Evolutionary conservation across 441 rosid genomes (phyloP), one percentile per base, ranked within the genome.

Genomic region (Bocquillonia castaneifolia): DNA sequence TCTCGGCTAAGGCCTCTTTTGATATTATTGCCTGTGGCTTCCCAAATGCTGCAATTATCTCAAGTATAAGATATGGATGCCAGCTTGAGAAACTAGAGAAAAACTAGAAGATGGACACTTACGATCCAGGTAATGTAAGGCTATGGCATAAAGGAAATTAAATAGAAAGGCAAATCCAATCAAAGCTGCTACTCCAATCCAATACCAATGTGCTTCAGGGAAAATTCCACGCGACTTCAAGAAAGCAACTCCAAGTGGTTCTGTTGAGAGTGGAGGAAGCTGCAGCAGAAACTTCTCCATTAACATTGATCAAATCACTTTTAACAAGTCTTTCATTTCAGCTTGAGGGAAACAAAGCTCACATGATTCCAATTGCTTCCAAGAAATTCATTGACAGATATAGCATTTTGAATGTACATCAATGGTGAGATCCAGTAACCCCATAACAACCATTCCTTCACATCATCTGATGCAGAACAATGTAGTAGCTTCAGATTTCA

Each of bases 161-260:
- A 86, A 88, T 6, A 90, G 70, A 69, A 86, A 60, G 42, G 77
- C 67, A 67, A 71, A 86, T 72, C 91, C 97, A 22, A 82, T 79
- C 75, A 74, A 65, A 68, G 91, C 92, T 51, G 87, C 93, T 25
- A 80, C 73, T 72, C 89, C 97, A 39, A 90, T 83, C 98, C 98
- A 92, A 74, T 92, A 92, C 96, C 97, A 90, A 72, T 72, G 72
- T 52, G 96, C 88, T 64, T 86, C 82, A 3, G 90, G 80, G 65
- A 88, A 86, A 70, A 88, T 44, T 42, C 90, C 96, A 0, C 93
- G 88, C 45, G 93, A 82, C 80, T 82, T 85, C 75, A 92, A 61
- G 78, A 90, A 28, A 29, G 32, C 10, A 63, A 88, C 85, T 66
- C 98, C 98, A 70, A 92, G 67, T 72, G 96, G 69, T 54, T 79